phyloP scores from a whole-genome alignment of 192 early-diverging fungal species.

The Pilaira anomala region DNA sequence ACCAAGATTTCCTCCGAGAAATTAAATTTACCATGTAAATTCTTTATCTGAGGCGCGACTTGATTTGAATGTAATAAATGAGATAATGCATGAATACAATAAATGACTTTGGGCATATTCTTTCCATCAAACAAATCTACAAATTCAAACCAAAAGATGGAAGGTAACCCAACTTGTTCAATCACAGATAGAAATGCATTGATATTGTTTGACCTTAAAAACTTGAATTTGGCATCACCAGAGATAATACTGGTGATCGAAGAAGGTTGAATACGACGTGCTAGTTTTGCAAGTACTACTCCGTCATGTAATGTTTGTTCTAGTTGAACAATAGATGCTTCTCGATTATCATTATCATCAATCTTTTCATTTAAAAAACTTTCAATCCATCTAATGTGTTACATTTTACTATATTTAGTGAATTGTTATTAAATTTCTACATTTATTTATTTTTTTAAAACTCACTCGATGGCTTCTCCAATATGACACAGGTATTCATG shows the following conservation, averaged over 20 bases:
- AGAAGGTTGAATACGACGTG: conserved; percentile 78
- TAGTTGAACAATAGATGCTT: conserved; percentile 59
- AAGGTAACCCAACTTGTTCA: conserved; percentile 73
- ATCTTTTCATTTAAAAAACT: conserved; percentile 84
- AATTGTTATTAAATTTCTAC: neutral
- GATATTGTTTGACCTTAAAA: conserved; percentile 96
- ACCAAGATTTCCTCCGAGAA: conserved; percentile 83
- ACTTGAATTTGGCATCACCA: conserved; percentile 79
- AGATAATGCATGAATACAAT: conserved; percentile 95
- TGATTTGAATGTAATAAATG: conserved; percentile 86
- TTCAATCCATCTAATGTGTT: conserved; percentile 82
- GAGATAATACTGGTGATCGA: conserved; percentile 84
- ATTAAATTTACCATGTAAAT: conserved; percentile 86
- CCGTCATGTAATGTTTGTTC: conserved; percentile 95
- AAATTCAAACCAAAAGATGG: conserved; percentile 95
- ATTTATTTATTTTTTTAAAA: conserved; percentile 4
- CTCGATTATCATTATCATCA: conserved; percentile 30
- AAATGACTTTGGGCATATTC: conserved; percentile 98
- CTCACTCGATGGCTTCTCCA: conserved; percentile 96
- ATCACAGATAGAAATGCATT: conserved; percentile 88
- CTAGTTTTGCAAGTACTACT: conserved; percentile 86
- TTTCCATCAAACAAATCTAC: conserved; percentile 98
- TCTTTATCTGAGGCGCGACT: conserved; percentile 84
- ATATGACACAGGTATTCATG: conserved; percentile 99
- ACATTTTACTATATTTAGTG: conserved; percentile 10